Evolutionary conservation across 768 basidiomycete species (phyloP), one percentile per base, ranked within the genome.

Genomic region (Asterophora parasitica): DNA sequence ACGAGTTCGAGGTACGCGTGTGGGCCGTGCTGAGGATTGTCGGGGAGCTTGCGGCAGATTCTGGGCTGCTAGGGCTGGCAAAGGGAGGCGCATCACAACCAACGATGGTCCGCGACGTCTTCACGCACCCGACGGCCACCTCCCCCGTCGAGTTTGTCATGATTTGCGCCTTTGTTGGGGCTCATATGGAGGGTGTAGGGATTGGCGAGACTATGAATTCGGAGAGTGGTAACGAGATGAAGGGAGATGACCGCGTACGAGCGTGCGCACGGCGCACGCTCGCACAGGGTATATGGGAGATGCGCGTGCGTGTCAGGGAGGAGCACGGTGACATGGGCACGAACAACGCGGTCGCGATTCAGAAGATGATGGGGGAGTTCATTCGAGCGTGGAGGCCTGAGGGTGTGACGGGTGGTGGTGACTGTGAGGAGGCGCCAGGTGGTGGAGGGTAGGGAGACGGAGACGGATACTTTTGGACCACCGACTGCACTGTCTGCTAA

Each of bases 61-160:
- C n/a, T n/a, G n/a, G n/a, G n/a, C n/a, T 16, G 3, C 11, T 30
- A 10, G 6, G 10, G 6, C 28, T 30, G 6, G 28, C 28, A 30
- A 10, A 30, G 28, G 28, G 10, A 30, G 28, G 28, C n/a, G n/a
- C n/a, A n/a, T n/a, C n/a, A n/a, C n/a, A 30, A 30, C 6, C 6
- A 10, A 30, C 5, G 28, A 10, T 27, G 20, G 40, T 42, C 13
- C 26, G 26, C 11, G 40, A 42, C 7, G 40, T 42, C 23, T 42
- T 42, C 27, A 20, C 12, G 26, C 17, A 30, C 55, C 37, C 65
- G 13, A 15, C 69, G 53, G 81, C 80, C 32, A 70, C 88, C 1
- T 73, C 85, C 0, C 88, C 88, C 0, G 68, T 87, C 33, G 88
- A 90, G 60, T 79, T 90, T 52, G 70, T 85, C 38, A 65, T 75